Percentiles rank a stretch among this genome's conserved stretches.
These are phyloP conservation scores for Xylaria telfairii DNA, from an alignment of 495 filamentous ascomycete genomes.

Conservation along the genomic window DNA sequence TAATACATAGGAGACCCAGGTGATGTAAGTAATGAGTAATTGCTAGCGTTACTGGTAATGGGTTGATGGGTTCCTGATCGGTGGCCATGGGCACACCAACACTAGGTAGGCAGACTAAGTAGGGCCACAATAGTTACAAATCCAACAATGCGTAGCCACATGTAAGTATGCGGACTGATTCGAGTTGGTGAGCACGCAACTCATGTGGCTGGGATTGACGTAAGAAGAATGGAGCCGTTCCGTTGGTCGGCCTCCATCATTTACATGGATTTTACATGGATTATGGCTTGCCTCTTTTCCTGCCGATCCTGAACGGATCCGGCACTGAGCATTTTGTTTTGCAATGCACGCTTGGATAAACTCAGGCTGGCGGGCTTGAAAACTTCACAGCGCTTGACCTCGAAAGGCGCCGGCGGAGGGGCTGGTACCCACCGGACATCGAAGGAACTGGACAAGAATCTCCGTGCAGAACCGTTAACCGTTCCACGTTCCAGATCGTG, in stretches of 20 bases:
- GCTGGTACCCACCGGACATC: background rate
- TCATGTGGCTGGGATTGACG: constrained; percentile 13
- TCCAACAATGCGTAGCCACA: background rate
- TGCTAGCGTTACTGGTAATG: background rate
- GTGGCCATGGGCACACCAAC: constrained; percentile 7
- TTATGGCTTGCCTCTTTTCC: constrained; percentile 10
- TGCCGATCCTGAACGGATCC: background rate
- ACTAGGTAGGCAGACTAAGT: background rate
- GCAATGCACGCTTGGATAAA: constrained; percentile 3
- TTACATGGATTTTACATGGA: constrained; percentile 1
- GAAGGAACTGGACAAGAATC: constrained; percentile 7
- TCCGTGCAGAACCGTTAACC: too few relatives aligned
- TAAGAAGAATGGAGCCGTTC: constrained; percentile 13
- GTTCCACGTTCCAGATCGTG: constrained; percentile 6
- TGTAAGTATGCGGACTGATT: background rate
- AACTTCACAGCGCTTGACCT: constrained; percentile 15
- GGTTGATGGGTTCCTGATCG: too few relatives aligned
- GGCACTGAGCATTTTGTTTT: background rate
- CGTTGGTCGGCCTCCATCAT: constrained; percentile 13
- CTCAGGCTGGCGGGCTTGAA: background rate
- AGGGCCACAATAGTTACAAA: constrained; percentile 7
- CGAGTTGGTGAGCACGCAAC: constrained; percentile 7
- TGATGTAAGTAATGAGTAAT: background rate
- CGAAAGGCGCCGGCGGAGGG: constrained; percentile 6
- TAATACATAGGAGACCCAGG: background rate